These are phyloP conservation scores for Chlamydomonas eustigma DNA, from an alignment of 139 green algal species.

Conservation along the genomic window DNA sequence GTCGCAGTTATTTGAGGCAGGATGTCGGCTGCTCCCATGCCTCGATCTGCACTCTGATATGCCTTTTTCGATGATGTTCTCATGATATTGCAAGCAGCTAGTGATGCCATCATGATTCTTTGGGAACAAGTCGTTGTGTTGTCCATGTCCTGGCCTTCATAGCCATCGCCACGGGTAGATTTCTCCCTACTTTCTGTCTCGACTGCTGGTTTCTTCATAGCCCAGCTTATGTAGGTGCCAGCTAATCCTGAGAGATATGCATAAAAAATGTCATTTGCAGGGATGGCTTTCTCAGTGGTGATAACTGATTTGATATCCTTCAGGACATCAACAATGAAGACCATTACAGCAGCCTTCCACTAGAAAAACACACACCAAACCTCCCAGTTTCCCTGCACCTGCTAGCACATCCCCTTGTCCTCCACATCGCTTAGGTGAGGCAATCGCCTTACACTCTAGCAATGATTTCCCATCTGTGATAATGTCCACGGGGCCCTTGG, in stretches of 20 bases:
- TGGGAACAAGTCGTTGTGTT: not conserved
- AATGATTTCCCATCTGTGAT: slow-evolving; percentile 24
- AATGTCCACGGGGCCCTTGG: slow-evolving; percentile 45
- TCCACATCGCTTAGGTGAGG: slow-evolving; percentile 47
- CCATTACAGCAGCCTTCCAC: not conserved
- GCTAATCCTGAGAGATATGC: not conserved
- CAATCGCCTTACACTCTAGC: slow-evolving; percentile 18
- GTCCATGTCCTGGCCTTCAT: slow-evolving; percentile 10
- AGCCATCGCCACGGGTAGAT: no score
- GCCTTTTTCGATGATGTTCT: slow-evolving; percentile 25
- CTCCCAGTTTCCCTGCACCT: no score
- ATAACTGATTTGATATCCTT: slow-evolving; percentile 25
- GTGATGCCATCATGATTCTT: slow-evolving; percentile 24
- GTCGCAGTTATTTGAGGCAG: slow-evolving; percentile 14
- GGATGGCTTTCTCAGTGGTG: slow-evolving; percentile 14
- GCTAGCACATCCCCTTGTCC: slow-evolving; percentile 66
- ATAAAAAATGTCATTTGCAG: not conserved
- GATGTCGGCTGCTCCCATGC: slow-evolving; percentile 47
- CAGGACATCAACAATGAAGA: not conserved
- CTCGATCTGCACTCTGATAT: slow-evolving; percentile 25
- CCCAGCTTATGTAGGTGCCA: slow-evolving; percentile 19
- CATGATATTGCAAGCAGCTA: slow-evolving; percentile 31
- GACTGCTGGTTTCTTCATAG: not conserved
- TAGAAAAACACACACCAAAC: no score
- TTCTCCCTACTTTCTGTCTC: not conserved